A percentile compares a stretch with the other conserved stretches of the same genome.
Conservation (phyloP, 2,329 filamentous ascomycete genomes). For the Colletotrichum viniferum region DNA sequence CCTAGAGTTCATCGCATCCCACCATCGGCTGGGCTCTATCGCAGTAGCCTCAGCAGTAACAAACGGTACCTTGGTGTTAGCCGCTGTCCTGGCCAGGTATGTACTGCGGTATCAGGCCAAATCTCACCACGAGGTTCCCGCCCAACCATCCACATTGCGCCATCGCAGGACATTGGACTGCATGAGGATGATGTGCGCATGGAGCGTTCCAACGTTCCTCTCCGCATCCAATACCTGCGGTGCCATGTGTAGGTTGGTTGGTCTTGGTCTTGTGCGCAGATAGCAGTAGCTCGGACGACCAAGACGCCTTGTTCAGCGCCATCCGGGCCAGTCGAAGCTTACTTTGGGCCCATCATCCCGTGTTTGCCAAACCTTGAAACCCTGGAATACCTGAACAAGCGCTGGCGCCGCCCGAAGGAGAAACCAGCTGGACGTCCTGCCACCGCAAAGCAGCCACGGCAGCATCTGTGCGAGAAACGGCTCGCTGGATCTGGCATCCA, state of each 20-base stretch:
- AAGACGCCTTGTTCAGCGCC: neutral
- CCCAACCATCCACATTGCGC: neutral
- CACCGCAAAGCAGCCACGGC: neutral
- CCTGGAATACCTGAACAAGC: neutral
- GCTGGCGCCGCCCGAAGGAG: neutral
- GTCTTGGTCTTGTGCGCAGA: neutral
- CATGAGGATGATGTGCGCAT: neutral
- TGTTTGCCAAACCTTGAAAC: neutral
- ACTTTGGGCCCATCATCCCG: neutral
- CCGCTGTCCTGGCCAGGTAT: neutral
- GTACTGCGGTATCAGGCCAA: too few species aligned
- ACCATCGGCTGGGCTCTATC: neutral
- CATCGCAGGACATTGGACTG: neutral
- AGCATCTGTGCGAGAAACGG: conserved; percentile 8
- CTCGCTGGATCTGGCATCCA: neutral
- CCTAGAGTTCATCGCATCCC: conserved; percentile 13
- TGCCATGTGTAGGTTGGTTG: neutral
- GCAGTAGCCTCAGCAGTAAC: neutral
- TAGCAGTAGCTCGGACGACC: neutral
- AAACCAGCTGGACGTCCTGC: neutral
- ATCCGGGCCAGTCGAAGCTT: neutral
- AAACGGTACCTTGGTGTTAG: neutral
- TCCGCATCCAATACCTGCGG: neutral
- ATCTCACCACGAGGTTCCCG: neutral
- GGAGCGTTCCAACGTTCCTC: neutral